A percentile compares a stretch with the other conserved stretches of the same genome.
phyloP scores from a whole-genome alignment of 345 rosid genomes.

The Isatis tinctoria region DNA sequence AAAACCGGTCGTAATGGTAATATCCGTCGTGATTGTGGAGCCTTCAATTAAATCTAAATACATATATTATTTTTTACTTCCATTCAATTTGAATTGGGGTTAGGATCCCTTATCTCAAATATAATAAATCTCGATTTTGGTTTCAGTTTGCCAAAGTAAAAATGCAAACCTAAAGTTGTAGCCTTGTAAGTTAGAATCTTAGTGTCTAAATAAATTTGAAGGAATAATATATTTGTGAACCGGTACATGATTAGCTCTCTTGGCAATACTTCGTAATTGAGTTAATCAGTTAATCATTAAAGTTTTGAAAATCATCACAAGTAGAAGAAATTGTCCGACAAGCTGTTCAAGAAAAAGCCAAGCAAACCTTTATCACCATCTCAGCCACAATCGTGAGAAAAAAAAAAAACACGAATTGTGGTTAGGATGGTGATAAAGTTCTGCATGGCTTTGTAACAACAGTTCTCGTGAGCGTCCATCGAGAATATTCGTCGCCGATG shows the following conservation, averaged over 20 bases:
- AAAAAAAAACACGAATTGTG: too few species aligned
- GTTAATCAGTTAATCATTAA: not conserved
- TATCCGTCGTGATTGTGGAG: slow-evolving; percentile 59
- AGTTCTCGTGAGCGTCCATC: too few species aligned
- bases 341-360: too few species aligned
- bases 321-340: too few species aligned
- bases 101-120: not conserved
- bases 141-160: not conserved
- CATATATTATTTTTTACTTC: not conserved
- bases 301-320: not conserved
- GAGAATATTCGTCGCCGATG: too few species aligned
- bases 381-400: too few species aligned
- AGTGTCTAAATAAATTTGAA: not conserved
- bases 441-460: too few species aligned
- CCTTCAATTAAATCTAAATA: slow-evolving; percentile 33
- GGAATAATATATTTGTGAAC: not conserved
- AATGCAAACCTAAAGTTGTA: not conserved
- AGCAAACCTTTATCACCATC: too few species aligned
- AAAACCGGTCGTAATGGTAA: slow-evolving; percentile 58
- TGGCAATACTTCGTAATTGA: not conserved
- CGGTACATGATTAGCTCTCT: not conserved
- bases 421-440: too few species aligned
- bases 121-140: slow-evolving; percentile 4
- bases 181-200: not conserved
- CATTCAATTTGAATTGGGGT: not conserved